phyloP scores from a whole-genome alignment of 495 filamentous ascomycete genomes.

The Talaromyces ruber region DNA sequence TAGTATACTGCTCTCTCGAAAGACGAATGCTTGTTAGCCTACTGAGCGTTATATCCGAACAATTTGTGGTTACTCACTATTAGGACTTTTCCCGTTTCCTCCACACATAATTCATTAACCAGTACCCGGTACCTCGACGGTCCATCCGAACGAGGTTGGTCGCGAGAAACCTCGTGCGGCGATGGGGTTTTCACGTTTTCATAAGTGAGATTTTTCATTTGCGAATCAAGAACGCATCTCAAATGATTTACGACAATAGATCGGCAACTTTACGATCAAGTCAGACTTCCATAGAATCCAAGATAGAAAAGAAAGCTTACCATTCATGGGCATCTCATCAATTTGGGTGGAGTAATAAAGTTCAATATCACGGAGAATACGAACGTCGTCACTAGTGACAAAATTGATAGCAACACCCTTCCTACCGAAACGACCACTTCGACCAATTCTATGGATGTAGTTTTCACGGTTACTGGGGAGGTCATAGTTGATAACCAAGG shows the following conservation, averaged over 20 bases:
- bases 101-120: slow-evolving; percentile 17
- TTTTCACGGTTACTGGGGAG: slow-evolving; percentile 98
- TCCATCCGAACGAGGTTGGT: background rate
- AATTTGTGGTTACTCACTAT: background rate
- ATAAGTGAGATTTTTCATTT: background rate
- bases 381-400: slow-evolving; percentile 93
- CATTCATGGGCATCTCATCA: slow-evolving; percentile 99
- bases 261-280: slow-evolving; percentile 30
- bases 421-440: slow-evolving; percentile 89
- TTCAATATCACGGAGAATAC: slow-evolving; percentile 96
- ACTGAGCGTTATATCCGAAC: background rate
- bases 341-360: slow-evolving; percentile 97
- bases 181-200: background rate
- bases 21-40: background rate
- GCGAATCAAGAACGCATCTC: background rate
- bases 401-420: slow-evolving; percentile 99
- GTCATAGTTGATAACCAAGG: slow-evolving; percentile 99
- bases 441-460: slow-evolving; percentile 97
- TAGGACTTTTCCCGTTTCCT: slow-evolving; percentile 25
- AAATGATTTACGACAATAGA: slow-evolving; percentile 30
- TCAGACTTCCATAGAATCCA: background rate
- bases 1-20: slow-evolving; percentile 13
- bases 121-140: slow-evolving; percentile 10
- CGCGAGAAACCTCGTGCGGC: background rate
- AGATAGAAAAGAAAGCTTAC: slow-evolving; percentile 17